phyloP scores from a whole-genome alignment of 2,329 filamentous ascomycete species.

The Stemphylium vesicarium region DNA sequence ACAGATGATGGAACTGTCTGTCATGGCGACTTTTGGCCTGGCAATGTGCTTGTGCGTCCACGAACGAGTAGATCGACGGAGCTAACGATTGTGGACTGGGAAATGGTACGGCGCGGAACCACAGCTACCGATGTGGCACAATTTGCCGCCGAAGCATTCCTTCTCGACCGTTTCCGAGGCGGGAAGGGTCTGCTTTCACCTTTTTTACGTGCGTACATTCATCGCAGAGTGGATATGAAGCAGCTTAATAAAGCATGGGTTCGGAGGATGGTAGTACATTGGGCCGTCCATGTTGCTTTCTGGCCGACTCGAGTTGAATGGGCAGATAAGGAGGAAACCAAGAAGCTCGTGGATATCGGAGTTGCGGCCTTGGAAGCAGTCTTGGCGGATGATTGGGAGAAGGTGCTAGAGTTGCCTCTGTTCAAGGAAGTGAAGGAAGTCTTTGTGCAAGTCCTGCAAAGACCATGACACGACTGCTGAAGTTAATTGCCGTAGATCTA shows the following conservation, averaged over 20 bases:
- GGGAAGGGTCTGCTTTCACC: conserved; percentile 31
- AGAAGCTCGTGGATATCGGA: conserved; percentile 34
- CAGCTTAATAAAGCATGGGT: conserved; percentile 30
- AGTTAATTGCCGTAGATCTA: neutral
- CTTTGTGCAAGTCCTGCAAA: conserved; percentile 4
- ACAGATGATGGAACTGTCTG: conserved; percentile 44
- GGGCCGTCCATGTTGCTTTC: conserved; percentile 44
- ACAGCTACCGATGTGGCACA: conserved; percentile 48
- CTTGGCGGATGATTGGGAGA: conserved; percentile 29
- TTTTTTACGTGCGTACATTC: conserved; percentile 39
- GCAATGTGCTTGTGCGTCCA: conserved; percentile 41
- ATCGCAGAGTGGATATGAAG: neutral
- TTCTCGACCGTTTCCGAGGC: conserved; percentile 46
- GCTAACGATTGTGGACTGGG: conserved; percentile 48
- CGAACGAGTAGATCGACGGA: neutral
- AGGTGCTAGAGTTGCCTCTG: conserved; percentile 18
- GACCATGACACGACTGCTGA: neutral
- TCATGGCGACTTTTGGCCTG: conserved; percentile 51
- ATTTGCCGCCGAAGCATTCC: conserved; percentile 47
- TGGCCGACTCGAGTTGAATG: conserved; percentile 45
- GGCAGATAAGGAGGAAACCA: conserved; percentile 33
- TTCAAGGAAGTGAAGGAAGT: conserved; percentile 17
- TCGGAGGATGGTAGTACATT: conserved; percentile 41
- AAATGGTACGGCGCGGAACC: conserved; percentile 42
- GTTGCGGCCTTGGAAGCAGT: conserved; percentile 21